Percentiles rank a stretch among this genome's conserved stretches.
Conservation (phyloP, 2,329 filamentous ascomycete genomes). For the Graphilbum ipis-grandicollis region DNA sequence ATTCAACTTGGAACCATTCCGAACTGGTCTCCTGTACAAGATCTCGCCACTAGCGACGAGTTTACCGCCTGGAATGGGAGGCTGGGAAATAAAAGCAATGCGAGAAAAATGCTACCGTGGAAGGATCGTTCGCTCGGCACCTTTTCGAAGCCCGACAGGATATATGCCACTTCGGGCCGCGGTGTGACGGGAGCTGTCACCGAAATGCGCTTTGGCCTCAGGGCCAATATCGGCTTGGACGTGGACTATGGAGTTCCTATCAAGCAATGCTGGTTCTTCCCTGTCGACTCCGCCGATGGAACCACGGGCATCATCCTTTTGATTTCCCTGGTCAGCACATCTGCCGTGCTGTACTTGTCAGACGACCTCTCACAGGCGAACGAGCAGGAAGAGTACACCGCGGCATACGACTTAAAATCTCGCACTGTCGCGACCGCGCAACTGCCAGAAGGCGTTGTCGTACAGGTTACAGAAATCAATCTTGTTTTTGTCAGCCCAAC, state of each 20-base stretch:
- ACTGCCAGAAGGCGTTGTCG: conserved; percentile 18
- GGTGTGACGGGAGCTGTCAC: conserved; percentile 44
- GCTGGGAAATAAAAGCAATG: neutral
- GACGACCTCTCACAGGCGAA: conserved; percentile 26
- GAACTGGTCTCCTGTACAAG: conserved; percentile 45
- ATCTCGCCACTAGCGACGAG: conserved; percentile 30
- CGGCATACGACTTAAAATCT: conserved; percentile 32
- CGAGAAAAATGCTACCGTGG: conserved; percentile 9
- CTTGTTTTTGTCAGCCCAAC: conserved; percentile 21
- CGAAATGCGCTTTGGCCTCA: conserved; percentile 52
- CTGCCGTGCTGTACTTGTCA: conserved; percentile 29
- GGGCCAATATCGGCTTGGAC: conserved; percentile 47
- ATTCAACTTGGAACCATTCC: conserved; percentile 40
- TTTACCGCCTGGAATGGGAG: conserved; percentile 14
- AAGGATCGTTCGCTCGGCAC: conserved; percentile 24
- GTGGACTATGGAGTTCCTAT: conserved; percentile 31
- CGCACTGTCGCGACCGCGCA: conserved; percentile 31
- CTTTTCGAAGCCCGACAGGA: conserved; percentile 33
- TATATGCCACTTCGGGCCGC: conserved; percentile 52
- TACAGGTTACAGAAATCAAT: conserved; percentile 36
- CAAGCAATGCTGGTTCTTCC: conserved; percentile 36
- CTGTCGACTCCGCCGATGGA: conserved; percentile 8
- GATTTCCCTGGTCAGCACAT: conserved; percentile 29
- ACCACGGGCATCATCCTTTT: conserved; percentile 22
- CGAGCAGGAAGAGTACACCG: conserved; percentile 22